Base-by-base conservation (phyloP, 1,284 basidiomycete genomes). In the Golubevia sp. region DNA sequence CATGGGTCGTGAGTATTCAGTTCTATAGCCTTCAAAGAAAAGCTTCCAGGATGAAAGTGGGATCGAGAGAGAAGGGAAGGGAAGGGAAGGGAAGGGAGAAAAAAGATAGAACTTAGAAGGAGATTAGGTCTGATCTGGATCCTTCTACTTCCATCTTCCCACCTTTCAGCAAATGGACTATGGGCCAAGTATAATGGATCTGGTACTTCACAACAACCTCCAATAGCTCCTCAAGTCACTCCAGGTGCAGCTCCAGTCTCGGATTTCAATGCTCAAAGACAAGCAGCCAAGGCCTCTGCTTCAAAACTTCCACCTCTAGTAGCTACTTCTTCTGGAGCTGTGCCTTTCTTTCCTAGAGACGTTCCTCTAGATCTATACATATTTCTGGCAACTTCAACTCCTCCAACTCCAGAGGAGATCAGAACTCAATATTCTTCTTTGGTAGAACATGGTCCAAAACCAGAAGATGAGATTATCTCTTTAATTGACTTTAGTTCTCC, bases 321-420 rank as follows among this genome's bases (percentile, higher is more conserved):
- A 59, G 49, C 54, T 4, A 26, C 54, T n/a, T 38, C 54, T 20
- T n/a, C 21, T 18, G 26, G 59, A 54, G 4, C 20, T 48, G 20
- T 18, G 3, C 67, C 73, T 8, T 21, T 66, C 13, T 76, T 70
- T 67, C 26, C 26, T 3, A 66, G 65, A 11, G 56, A 60, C 2
- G 21, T 51, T 0, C 34, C 61, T 24, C 63, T 76, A 3, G 74
- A 76, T 54, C 61, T 76, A 25, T 76, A 76, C 59, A 50, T 76
- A 20, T 76, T 64, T 38, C 51, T 77, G 56, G 66, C 69, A 1
- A 62, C 66, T 15, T 58, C 56, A 2, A 44, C 61, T 2, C 61
- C 74, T 1, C 61, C 70, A 2, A 52, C 44, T 11, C 5, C 20
- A 3, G 61, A 59, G 18, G 58, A 68, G 27, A 2, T 76, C n/a